These are phyloP conservation scores for Podaxis sp. DNA, from an alignment of 768 basidiomycete genomes.

Conservation along the genomic window DNA sequence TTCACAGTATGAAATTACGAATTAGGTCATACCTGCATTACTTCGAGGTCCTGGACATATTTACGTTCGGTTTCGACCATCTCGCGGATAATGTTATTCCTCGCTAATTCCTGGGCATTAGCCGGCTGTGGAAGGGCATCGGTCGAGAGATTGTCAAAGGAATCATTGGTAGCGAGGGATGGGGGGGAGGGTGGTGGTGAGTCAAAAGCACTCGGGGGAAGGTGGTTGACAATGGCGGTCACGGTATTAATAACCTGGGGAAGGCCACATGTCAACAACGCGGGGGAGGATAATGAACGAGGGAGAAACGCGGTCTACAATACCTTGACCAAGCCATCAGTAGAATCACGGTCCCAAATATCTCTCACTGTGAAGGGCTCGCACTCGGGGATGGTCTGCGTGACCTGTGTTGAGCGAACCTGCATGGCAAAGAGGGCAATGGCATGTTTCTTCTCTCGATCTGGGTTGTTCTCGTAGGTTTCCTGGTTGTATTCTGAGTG, in stretches of 20 bases:
- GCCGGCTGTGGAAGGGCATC: slow-evolving; percentile 41
- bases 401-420: slow-evolving; percentile 63
- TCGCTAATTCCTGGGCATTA: slow-evolving; percentile 62
- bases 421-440: slow-evolving; percentile 93
- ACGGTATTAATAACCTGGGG: slow-evolving; percentile 86
- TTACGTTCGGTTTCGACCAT: slow-evolving; percentile 94
- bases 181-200: slow-evolving; percentile 59
- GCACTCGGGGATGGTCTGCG: slow-evolving; percentile 62
- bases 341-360: slow-evolving; percentile 86
- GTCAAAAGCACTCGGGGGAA: slow-evolving; percentile 71
- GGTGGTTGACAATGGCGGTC: slow-evolving; percentile 74
- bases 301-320: slow-evolving; percentile 21
- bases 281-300: slow-evolving; percentile 2
- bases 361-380: slow-evolving; percentile 91
- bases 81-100: slow-evolving; percentile 82
- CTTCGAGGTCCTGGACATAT: slow-evolving; percentile 94
- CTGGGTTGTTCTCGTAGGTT: slow-evolving; percentile 66
- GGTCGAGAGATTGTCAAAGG: slow-evolving; percentile 59
- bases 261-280: slow-evolving; percentile 6
- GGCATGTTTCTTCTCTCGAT: slow-evolving; percentile 86
- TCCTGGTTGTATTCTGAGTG: slow-evolving; percentile 68
- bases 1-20: slow-evolving; percentile 9
- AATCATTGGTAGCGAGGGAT: slow-evolving; percentile 53
- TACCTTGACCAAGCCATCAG: slow-evolving; percentile 94
- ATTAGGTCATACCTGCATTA: slow-evolving; percentile 77